A percentile compares a stretch with the other conserved stretches of the same genome.
Conservation (phyloP, 306 rosid genomes). For the Cyamopsis tetragonoloba region DNA sequence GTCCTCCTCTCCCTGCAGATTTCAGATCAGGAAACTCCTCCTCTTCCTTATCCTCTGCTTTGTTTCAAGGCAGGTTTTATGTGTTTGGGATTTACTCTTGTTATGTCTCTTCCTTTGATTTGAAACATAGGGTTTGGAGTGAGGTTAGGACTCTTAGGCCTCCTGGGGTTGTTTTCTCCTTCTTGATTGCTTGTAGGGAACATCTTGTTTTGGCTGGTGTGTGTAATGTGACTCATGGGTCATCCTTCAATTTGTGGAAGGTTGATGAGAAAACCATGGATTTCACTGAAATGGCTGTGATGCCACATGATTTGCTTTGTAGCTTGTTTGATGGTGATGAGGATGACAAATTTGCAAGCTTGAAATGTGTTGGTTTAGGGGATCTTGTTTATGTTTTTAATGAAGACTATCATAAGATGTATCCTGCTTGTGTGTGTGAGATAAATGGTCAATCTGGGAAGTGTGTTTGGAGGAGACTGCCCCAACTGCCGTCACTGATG, state of each 20-base stretch:
- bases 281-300: slow-evolving; percentile 50
- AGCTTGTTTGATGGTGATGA: slow-evolving; percentile 72
- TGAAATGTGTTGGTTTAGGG: slow-evolving; percentile 79
- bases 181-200: slow-evolving; percentile 53
- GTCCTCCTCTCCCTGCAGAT: slow-evolving; percentile 68
- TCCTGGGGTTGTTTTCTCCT: slow-evolving; percentile 62
- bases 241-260: slow-evolving; percentile 64
- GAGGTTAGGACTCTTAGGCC: slow-evolving; percentile 68
- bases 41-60: slow-evolving; percentile 64
- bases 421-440: slow-evolving; percentile 82
- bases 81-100: slow-evolving; percentile 71
- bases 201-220: slow-evolving; percentile 68
- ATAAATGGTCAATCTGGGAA: slow-evolving; percentile 38
- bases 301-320: slow-evolving; percentile 65
- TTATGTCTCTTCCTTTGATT: slow-evolving; percentile 59
- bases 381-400: slow-evolving; percentile 74
- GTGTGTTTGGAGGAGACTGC: slow-evolving; percentile 69
- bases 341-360: slow-evolving; percentile 72
- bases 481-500: slow-evolving; percentile 61
- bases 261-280: slow-evolving; percentile 68
- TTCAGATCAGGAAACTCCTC: slow-evolving; percentile 72
- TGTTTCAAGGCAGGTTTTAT: slow-evolving; percentile 47
- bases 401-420: slow-evolving; percentile 64
- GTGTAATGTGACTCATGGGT: slow-evolving; percentile 42
- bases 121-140: slow-evolving; percentile 50